Evolutionary conservation across 768 basidiomycete genomes (phyloP), one percentile per base, ranked within the genome.

Genomic region (Fomitopsis serialis): DNA sequence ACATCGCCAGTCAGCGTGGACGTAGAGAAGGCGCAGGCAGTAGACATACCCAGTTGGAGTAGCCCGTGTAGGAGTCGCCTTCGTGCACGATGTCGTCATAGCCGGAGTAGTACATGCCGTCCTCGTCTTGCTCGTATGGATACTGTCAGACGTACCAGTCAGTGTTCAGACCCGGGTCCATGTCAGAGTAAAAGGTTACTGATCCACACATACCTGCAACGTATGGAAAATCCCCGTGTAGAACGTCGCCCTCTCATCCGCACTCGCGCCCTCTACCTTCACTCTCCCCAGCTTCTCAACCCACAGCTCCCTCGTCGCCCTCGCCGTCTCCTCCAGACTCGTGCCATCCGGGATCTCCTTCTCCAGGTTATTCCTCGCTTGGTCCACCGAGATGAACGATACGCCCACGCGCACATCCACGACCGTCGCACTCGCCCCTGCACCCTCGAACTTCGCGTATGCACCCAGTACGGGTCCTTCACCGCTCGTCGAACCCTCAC

Each of bases 51-150:
- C 87, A 89, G 55, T 82, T 87, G 0, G 87, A 89, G 63, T 91
- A 91, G 0, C 88, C 89, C 0, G 82, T 87, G 59, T 91, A 91
- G 0, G 86, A 89, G n/a, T 72, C 69, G 17, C 85, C 82, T 25
- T 76, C 63, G 46, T 89, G 85, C 0, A 91, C 68, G 6, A 67
- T 54, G 48, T 86, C 80, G 52, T 88, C 84, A 54, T 92, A 91
- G 0, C 80, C 90, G 6, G 89, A 91, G 66, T 86, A 92, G 65
- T 92, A 91, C 7, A 61, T 64, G 3, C 78, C 79, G 36, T 76
- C 70, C 64, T 92, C 89, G 56, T 77, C 72, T 54, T 87, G 80
- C 62, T 91, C 88, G 59, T 84, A 86, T 0, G 90, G 90, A 58
- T 89, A 91, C 81, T 91, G 66, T 0, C 61, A 15, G n/a, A 40